Percentiles rank a stretch among this genome's conserved stretches.
Conservation (phyloP, 2,329 filamentous ascomycete species). For the Talaromyces verruculosus region DNA sequence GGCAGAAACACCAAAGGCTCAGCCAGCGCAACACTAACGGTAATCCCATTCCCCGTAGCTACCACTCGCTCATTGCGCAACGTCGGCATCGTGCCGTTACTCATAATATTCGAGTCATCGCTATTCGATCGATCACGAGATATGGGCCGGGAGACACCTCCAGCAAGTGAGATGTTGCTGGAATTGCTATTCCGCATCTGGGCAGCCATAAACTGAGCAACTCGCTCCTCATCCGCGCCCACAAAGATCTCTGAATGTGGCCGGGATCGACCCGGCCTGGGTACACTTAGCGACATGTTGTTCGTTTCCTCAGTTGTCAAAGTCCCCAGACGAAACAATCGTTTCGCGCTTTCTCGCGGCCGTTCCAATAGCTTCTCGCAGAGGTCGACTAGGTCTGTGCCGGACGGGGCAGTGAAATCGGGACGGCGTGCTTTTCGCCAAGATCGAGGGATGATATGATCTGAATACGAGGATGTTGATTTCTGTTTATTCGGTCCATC, state of each 20-base stretch:
- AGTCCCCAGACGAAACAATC: conserved; percentile 45
- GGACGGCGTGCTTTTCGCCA: conserved; percentile 11
- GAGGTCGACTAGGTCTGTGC: conserved; percentile 22
- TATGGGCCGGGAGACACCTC: conserved; percentile 21
- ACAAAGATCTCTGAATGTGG: conserved; percentile 40
- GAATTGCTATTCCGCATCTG: conserved; percentile 20
- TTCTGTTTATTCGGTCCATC: conserved; percentile 8
- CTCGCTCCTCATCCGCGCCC: conserved; percentile 35
- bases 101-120: conserved; percentile 28
- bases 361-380: conserved; percentile 44
- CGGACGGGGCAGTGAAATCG: background rate
- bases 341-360: conserved; percentile 49
- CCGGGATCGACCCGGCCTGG: conserved; percentile 30
- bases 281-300: conserved; percentile 29
- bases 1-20: conserved; percentile 52
- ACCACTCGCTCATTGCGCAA: conserved; percentile 49
- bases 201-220: conserved; percentile 28
- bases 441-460: conserved; percentile 9
- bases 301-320: conserved; percentile 23
- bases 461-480: conserved; percentile 8
- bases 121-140: conserved; percentile 26
- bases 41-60: conserved; percentile 50
- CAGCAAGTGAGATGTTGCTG: background rate
- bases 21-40: conserved; percentile 48
- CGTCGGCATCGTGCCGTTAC: conserved; percentile 33